Conservation (phyloP, 192 early-diverging fungal genomes). For the Coemansia sp. region DNA sequence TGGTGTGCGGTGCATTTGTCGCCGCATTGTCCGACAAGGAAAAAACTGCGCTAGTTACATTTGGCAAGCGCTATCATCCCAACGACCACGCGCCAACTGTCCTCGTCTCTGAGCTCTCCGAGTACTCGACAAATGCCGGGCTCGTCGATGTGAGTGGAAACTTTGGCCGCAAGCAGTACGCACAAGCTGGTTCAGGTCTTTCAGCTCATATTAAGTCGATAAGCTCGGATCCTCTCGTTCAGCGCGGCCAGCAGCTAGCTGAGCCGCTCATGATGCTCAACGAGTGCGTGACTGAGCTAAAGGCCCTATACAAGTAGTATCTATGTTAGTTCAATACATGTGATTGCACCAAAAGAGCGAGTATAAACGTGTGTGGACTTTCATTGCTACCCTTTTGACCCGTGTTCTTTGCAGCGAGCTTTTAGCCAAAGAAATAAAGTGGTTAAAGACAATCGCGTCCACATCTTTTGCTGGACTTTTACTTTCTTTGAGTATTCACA, state of each 20-base stretch:
- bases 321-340: background rate
- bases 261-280: constrained; percentile 26
- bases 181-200: constrained; percentile 9
- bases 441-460: background rate
- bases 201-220: constrained; percentile 11
- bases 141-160: constrained; percentile 10
- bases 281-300: constrained; percentile 23
- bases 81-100: constrained; percentile 7
- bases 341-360: background rate
- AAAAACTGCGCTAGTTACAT: constrained; percentile 16
- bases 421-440: background rate
- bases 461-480: background rate
- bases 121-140: constrained; percentile 22
- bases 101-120: constrained; percentile 19
- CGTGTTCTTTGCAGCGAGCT: background rate
- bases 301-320: constrained; percentile 6
- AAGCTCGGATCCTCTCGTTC: constrained; percentile 29
- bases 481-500: background rate
- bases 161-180: constrained; percentile 23
- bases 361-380: no score
- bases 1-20: constrained; percentile 5
- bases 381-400: background rate
- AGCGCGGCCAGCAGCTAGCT: constrained; percentile 19
- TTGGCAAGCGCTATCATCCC: constrained; percentile 19
- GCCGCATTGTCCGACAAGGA: constrained; percentile 26